phyloP scores from a whole-genome alignment of 768 basidiomycete genomes.

The Kwoniella sp. region DNA sequence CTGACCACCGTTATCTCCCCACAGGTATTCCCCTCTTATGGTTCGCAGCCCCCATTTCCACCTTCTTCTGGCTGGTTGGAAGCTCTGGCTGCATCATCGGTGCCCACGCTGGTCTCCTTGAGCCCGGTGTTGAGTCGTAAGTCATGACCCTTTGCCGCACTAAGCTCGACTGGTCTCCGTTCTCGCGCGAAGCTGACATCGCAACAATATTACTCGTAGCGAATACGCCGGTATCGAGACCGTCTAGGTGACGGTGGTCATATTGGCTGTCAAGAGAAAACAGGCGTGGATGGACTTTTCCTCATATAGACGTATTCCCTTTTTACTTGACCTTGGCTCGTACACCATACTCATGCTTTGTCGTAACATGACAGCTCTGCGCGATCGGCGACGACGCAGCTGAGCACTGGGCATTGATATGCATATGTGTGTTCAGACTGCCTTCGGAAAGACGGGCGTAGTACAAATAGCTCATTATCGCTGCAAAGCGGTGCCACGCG shows the following conservation, averaged over 20 bases:
- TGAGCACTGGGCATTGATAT: no score
- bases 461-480: no score
- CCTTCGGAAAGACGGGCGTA: no score
- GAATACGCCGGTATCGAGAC: conserved; percentile 18
- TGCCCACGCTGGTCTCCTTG: conserved; percentile 77
- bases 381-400: no score
- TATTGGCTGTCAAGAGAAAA: not conserved
- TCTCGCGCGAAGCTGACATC: not conserved
- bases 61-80: conserved; percentile 96
- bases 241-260: not conserved
- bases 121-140: conserved; percentile 75
- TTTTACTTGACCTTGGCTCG: no score
- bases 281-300: not conserved
- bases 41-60: conserved; percentile 54
- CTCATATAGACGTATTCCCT: not conserved
- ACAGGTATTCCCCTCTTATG: conserved; percentile 32
- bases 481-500: no score
- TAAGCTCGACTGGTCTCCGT: no score
- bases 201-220: not conserved
- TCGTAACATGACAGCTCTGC: no score
- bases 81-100: conserved; percentile 75
- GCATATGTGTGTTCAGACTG: no score
- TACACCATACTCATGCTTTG: no score
- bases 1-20: not conserved
- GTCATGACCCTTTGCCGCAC: no score